These are phyloP conservation scores for Erodium texanum DNA, from an alignment of 441 rosid species.

Conservation along the genomic window DNA sequence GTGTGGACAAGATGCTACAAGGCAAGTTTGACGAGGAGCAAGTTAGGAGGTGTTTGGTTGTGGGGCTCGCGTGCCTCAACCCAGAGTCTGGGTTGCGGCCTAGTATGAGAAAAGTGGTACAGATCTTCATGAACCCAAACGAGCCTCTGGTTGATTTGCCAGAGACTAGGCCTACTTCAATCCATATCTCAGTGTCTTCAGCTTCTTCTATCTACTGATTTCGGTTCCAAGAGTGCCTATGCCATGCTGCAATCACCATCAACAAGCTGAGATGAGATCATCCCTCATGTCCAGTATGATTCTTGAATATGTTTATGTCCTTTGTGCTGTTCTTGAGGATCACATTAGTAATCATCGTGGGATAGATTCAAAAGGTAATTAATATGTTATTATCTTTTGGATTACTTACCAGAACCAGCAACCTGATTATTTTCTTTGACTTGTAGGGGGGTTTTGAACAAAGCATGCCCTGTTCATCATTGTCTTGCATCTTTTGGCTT, in stretches of 20 bases:
- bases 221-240: not conserved
- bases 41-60: slow-evolving; percentile 23
- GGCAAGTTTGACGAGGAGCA: slow-evolving; percentile 23
- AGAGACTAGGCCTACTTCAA: not conserved
- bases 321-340: too few species aligned
- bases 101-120: not conserved
- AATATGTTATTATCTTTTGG: too few species aligned
- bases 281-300: not conserved
- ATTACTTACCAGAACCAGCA: too few species aligned
- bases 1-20: slow-evolving; percentile 23
- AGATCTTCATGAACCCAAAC: not conserved
- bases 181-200: not conserved
- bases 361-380: too few species aligned
- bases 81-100: slow-evolving; percentile 14
- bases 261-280: not conserved
- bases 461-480: too few species aligned
- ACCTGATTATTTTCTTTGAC: too few species aligned
- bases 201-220: not conserved
- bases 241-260: not conserved
- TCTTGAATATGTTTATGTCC: not conserved
- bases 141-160: not conserved
- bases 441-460: too few species aligned
- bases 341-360: too few species aligned
- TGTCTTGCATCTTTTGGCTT: too few species aligned
- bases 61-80: slow-evolving; percentile 30